Evolutionary conservation across 768 basidiomycete species (phyloP).

Genomic region (Xerocomus potaroensis): DNA sequence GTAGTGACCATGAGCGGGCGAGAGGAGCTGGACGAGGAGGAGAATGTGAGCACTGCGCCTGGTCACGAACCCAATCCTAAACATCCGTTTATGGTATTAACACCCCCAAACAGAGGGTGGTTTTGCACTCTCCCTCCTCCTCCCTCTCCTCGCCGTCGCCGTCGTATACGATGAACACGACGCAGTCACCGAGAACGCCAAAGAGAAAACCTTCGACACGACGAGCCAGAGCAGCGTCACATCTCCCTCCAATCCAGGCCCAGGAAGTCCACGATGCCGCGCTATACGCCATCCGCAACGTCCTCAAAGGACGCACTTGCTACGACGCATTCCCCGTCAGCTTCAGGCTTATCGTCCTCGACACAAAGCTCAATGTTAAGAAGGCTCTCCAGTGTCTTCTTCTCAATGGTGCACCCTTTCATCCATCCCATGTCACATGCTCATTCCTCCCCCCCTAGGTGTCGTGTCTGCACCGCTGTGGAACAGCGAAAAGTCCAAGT

Average conservation of each 20-base stretch:
- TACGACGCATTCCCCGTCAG: conserved; percentile 98
- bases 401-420: conserved; percentile 54
- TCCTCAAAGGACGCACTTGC: conserved; percentile 79
- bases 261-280: conserved; percentile 68
- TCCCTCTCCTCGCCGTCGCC: conserved; percentile 5
- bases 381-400: conserved; percentile 87
- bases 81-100: conserved; percentile 9
- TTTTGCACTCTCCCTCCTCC: not conserved
- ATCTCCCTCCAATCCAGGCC: conserved; percentile 48
- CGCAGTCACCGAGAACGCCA: conserved; percentile 44
- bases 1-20: conserved; percentile 4
- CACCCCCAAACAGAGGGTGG: conserved; percentile 15
- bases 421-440: not conserved
- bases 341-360: conserved; percentile 94
- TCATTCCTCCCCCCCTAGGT: conserved; percentile 44
- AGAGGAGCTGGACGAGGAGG: not conserved
- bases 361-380: conserved; percentile 93
- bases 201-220: conserved; percentile 55
- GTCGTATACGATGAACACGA: conserved; percentile 45
- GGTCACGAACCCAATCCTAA: conserved; percentile 16
- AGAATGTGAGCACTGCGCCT: not conserved
- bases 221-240: conserved; percentile 52
- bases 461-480: conserved; percentile 98
- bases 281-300: conserved; percentile 64
- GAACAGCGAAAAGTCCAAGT: conserved; percentile 91